These are phyloP conservation scores for Aspergillus ochraceus DNA, from an alignment of 2,329 filamentous ascomycete genomes.

Conservation along the genomic window DNA sequence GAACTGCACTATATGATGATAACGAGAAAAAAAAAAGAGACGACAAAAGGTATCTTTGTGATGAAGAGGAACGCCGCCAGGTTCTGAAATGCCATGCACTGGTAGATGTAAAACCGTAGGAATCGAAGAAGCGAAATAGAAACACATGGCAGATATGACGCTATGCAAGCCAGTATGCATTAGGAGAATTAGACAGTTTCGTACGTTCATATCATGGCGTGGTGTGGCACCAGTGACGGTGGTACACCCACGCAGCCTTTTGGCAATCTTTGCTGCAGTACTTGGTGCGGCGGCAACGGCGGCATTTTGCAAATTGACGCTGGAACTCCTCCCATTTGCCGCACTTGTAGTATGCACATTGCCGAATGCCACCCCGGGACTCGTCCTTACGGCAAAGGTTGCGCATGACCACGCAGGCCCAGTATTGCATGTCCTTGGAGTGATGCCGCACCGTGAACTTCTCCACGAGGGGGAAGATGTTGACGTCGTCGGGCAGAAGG, in stretches of 20 bases:
- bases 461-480: constrained; percentile 96
- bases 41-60: constrained; percentile 39
- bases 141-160: constrained; percentile 32
- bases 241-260: constrained; percentile 97
- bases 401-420: constrained; percentile 98
- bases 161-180: constrained; percentile 40
- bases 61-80: constrained; percentile 38
- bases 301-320: constrained; percentile 95
- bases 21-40: constrained; percentile 23
- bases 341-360: constrained; percentile 97
- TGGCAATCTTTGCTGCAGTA: constrained; percentile 99
- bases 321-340: constrained; percentile 98
- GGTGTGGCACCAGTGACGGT: constrained; percentile 87
- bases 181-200: constrained; percentile 31
- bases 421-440: constrained; percentile 98
- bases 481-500: constrained; percentile 88
- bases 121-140: constrained; percentile 24
- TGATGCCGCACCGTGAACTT: constrained; percentile 97
- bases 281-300: constrained; percentile 92
- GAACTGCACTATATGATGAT: constrained; percentile 10
- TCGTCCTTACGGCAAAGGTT: constrained; percentile 99
- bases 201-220: constrained; percentile 35
- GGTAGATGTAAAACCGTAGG: constrained; percentile 28
- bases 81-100: constrained; percentile 39
- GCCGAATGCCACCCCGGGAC: constrained; percentile 85